Evolutionary conservation across 2,329 filamentous ascomycete species (phyloP), one percentile per base, ranked within the genome.

Genomic region (Penicillium sp.): DNA sequence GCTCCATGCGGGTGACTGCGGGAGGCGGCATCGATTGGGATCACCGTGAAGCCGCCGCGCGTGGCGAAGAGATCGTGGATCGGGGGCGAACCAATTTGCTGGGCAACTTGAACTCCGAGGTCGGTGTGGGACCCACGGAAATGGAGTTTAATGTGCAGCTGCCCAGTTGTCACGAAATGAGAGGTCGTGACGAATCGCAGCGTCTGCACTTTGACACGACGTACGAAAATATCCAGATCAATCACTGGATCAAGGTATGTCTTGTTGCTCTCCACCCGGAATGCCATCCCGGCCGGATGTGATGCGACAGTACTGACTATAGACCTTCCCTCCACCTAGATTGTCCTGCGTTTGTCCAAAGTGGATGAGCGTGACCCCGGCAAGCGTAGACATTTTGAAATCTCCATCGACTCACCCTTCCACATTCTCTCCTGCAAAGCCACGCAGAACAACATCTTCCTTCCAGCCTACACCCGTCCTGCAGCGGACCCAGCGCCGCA

Each of bases 91-190:
- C 83, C 5, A 95, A 94, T 62, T 71, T 95, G 4, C 74, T 96
- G 5, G 90, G 90, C 8, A 85, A 94, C 59, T 73, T 95, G 13
- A 82, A 87, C 38, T 77, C 85, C 11, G 86, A 94, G 63, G 76
- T 77, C 24, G 88, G 84, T 57, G 85, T 90, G 74, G 90, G 88
- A 1, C 86, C 90, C 18, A 95, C 90, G 0, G 90, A 96, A 70
- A 90, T 95, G 74, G 90, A 96, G 65, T 91, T 95, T 75, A 93
- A 86, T 52, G 88, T 95, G 8, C 89, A 95, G 70, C 77, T 96
- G 42, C 90, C 90, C 9, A 95, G 88, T 33, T 96, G 90, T 64
- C 82, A 88, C 58, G 84, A 85, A 63, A 90, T 94, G 85, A 78
- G 73, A 57, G 82, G 86, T 24, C 86, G 84, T 60, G 84, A 90